Evolutionary conservation across 352 stramenopile genomes (phyloP), one percentile per base, ranked within the genome.

Genomic region (Globisporangium rhizosaccharum): DNA sequence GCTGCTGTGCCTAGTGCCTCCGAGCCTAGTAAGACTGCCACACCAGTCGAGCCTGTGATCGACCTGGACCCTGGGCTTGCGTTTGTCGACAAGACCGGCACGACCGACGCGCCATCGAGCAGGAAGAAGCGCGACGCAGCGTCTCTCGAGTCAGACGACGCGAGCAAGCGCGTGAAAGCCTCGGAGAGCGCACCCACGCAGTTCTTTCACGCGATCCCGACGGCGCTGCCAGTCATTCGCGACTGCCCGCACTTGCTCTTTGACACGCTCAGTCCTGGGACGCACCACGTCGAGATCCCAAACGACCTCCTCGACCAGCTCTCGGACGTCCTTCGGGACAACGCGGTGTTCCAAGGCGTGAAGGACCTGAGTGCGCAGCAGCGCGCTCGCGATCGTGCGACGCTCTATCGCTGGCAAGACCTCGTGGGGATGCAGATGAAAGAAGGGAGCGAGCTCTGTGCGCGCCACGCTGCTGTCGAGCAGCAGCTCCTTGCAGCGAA

Each of bases 391-490:
- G 82, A 92, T 45, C 76, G 75, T 0, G 82, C 88, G 53, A 88
- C 80, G 69, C 52, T 92, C 18, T 85, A 88, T 39, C 82, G 82
- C 18, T 92, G 82, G 82, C 82, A 92, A 60, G 82, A 92, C 30
- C 69, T 92, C 28, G 71, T 92, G 20, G 68, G 68, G 9, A 88
- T 86, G 79, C 82, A 92, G 57, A 92, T 92, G 82, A 90, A 90
- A 50, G 82, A 92, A 67, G 79, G 82, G 33, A 81, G 70, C 39
- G 82, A 90, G 30, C 60, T 92, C 18, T 90, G 82, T 50, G 66
- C 70, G 6, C 78, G 77, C 15, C 82, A 92, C 26, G 63, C 74
- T 14, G 68, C 68, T 26, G 55, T 75, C 0, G 79, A 88, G 53
- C 75, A 75, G 63, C 64, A 79, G 55, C 66, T 69, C 23, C 9